Base-by-base conservation (phyloP, 176 grass and related monocot species). In the Aechmea fasciata region DNA sequence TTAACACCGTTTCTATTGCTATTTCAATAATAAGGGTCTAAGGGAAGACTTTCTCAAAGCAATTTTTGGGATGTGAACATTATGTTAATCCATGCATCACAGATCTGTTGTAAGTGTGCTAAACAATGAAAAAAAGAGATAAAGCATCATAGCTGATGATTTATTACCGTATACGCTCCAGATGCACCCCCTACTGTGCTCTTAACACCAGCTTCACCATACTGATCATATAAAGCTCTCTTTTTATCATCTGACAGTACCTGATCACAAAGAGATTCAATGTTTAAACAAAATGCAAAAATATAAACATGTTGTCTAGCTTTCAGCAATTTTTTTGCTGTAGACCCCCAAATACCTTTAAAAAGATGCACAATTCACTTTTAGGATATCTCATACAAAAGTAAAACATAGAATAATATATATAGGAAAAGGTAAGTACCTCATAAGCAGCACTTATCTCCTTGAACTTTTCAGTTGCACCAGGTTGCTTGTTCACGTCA, bases 171-270 rank as follows among this genome's bases (percentile, higher is more conserved):
- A 76, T 97, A 97, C 69, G 89, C 86, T 85, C 94, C 94, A 85
- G 79, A 62, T 1, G 80, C 71, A 65, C 88, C 92, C 76, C 94
- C 94, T 79, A 92, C 86, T 8, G 86, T 83, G 61, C 89, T 97
- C 78, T 92, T 92, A 72, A 97, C 79, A 41, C 94, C 94, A 69
- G 94, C 89, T 87, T 97, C 94, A 79, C 94, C 94, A 73, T 97
- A 97, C 71, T 92, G 94, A 75, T 97, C 89, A 80, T 97, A 97
- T 53, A 97, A 61, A 2, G 82, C 79, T 63, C 94, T 92, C 82
- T 97, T 92, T 72, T 97, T 85, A 74, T 97, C 93, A 87, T 97
- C 94, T 87, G 94, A 97, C 52, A 97, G 78, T 25, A 97, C 86
- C 94, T 97, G 87, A 61, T 57, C 75, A 83, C 48, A 84, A 76